Percentiles rank a stretch among this genome's conserved stretches.
Conservation (phyloP, 176 grass and related monocot genomes). For the bread wheat (Triticum aestivum) region IWGSC_CS_RefSeq_v2.1 NC_057801.1:214186152-214186651, state of each 20-base stretch:
- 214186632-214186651: neutral
- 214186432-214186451: neutral
- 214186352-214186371: neutral
- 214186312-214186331: neutral
- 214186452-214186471: neutral
- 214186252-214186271: neutral
- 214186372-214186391: neutral
- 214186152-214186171: neutral
- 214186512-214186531: too few species aligned
- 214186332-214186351: too few species aligned
- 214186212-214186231: neutral
- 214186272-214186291: neutral
- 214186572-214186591: neutral
- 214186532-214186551: neutral
- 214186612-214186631: neutral
- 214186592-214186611: neutral
- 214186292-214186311: neutral
- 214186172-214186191: neutral
- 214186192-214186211: neutral
- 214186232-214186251: too few species aligned
- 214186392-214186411: neutral
- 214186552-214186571: neutral
- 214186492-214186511: too few species aligned
- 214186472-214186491: neutral
- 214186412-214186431: neutral